Evolutionary conservation across 2,329 filamentous ascomycete genomes (phyloP), one percentile per base, ranked within the genome.

Genomic region (Alternaria alternata): DNA sequence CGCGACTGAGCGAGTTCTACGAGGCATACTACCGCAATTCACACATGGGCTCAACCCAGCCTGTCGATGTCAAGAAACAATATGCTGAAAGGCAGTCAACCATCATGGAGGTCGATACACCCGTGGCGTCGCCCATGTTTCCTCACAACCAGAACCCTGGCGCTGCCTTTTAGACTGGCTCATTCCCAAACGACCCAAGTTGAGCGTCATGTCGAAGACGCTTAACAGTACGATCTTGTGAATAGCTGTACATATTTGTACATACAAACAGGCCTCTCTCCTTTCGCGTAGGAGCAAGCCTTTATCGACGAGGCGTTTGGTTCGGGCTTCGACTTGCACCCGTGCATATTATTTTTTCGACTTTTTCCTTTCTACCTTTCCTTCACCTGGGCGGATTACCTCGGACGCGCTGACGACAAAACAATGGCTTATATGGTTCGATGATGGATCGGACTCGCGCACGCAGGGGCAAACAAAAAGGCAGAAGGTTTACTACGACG

Each of bases 1-100:
- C 69, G 3, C 71, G 74, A 18, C 66, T 79, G 47, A 78, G 75
- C 65, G 77, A 79, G n/a, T 77, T 79, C 63, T 79, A 77, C 68
- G 77, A 79, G 22, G 73, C 75, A 0, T 79, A 79, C 64, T 79
- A 77, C 62, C 73, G 76, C 20, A 65, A 74, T 20, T 77, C 75
- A 24, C 66, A 70, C 30, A 49, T 68, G 7, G 61, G 54, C 12
- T 24, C 54, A 18, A 51, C 61, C 18, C 52, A 57, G 36, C 26
- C 57, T 4, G 46, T 68, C 16, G 65, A 61, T 20, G 24, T 26
- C 8, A 49, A 58, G 8, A 67, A 67, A 41, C 62, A 63, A 12
- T 34, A 62, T 8, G 61, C 67, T 4, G 66, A 70, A 16, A 60
- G 69, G 7, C 67, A 73, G 30, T 66, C 68, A 3, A 74, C 74